Conservation (phyloP, 2,329 filamentous ascomycete genomes). For the Fusarium pseudoanthophilum region DNA sequence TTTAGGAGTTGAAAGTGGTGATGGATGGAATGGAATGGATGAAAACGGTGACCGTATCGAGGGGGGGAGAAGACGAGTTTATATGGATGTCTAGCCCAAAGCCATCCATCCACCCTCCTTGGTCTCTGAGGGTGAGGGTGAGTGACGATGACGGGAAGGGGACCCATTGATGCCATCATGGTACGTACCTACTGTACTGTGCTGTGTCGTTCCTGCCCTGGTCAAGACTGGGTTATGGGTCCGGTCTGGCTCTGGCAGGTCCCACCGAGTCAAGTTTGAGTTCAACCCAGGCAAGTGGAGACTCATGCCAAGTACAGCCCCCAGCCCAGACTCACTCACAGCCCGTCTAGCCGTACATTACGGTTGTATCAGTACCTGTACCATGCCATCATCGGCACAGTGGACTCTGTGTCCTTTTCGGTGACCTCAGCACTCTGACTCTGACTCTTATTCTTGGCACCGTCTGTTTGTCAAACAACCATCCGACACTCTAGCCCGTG, state of each 20-base stretch:
- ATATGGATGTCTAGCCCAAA: conserved; percentile 32
- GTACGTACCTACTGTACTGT: conserved; percentile 22
- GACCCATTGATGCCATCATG: conserved; percentile 25
- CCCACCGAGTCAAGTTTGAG: conserved; percentile 9
- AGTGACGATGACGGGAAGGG: conserved; percentile 25
- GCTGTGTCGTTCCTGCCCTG: not conserved
- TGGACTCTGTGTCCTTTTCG: not conserved
- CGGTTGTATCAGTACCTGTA: not conserved
- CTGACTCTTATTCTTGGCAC: conserved; percentile 14
- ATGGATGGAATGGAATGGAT: not conserved
- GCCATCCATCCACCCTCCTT: conserved; percentile 24
- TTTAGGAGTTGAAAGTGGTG: not conserved
- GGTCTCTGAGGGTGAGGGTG: conserved; percentile 1
- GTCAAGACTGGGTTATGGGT: not conserved
- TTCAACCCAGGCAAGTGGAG: conserved; percentile 18
- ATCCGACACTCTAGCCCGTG: not conserved
- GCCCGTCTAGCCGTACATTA: not conserved
- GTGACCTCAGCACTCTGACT: conserved; percentile 24
- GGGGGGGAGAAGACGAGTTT: conserved; percentile 36
- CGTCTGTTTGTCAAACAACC: conserved; percentile 3
- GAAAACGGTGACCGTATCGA: conserved; percentile 34
- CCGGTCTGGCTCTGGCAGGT: not conserved
- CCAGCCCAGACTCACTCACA: not conserved
- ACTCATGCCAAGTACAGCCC: conserved; percentile 1
- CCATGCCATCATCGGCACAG: conserved; percentile 27